Conservation (phyloP, 2,329 filamentous ascomycete species). For the Sodiomyces alkalinus region DNA sequence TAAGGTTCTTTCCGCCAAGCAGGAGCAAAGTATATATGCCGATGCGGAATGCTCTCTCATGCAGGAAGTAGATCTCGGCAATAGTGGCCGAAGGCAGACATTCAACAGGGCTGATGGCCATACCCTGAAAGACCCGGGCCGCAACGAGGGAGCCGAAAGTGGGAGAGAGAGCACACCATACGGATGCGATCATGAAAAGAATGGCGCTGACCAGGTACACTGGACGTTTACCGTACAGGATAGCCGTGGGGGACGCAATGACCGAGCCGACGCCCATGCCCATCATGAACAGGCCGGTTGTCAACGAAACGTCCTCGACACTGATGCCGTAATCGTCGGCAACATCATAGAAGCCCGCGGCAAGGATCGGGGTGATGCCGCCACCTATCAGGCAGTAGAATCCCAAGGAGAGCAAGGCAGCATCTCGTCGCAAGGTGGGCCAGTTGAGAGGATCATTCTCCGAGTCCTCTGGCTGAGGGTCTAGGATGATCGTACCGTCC, state of each 20-base stretch:
- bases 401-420: constrained; percentile 66
- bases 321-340: constrained; percentile 49
- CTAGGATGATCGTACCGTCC: constrained; percentile 73
- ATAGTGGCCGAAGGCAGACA: constrained; percentile 88
- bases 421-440: constrained; percentile 67
- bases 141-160: constrained; percentile 66
- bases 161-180: constrained; percentile 81
- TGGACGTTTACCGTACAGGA: constrained; percentile 77
- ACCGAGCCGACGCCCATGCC: constrained; percentile 77
- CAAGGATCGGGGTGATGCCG: constrained; percentile 79
- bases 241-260: constrained; percentile 76
- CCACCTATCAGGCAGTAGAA: constrained; percentile 90
- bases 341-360: constrained; percentile 77
- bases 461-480: constrained; percentile 85
- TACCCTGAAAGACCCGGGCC: constrained; percentile 73
- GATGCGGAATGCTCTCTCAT: constrained; percentile 82
- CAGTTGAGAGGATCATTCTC: constrained; percentile 88
- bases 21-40: constrained; percentile 86
- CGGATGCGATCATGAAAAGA: constrained; percentile 58
- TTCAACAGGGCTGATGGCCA: constrained; percentile 81
- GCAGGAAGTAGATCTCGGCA: constrained; percentile 90
- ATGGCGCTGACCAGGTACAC: constrained; percentile 70
- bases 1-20: constrained; percentile 79
- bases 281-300: constrained; percentile 89
- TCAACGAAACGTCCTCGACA: constrained; percentile 63